Percentiles rank a stretch among this genome's conserved stretches.
Evolutionary conservation across 306 rosid species (phyloP).

Genomic region (Senna tora): DNA sequence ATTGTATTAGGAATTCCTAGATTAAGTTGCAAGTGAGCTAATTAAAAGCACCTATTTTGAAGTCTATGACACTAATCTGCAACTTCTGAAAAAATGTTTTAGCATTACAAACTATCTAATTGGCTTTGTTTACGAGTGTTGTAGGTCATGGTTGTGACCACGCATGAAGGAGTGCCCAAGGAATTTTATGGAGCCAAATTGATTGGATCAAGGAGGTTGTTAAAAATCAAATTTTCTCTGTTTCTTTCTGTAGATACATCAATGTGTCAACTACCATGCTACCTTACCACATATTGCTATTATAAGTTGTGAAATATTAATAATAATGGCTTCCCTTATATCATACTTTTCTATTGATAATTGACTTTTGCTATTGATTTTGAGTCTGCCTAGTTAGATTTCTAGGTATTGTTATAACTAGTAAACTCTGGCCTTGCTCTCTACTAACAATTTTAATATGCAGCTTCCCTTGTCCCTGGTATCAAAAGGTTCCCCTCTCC

Average conservation of each 20-base stretch:
- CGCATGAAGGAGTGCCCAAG: constrained; percentile 92
- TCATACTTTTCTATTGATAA: background rate
- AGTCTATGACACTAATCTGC: background rate
- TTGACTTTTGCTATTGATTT: background rate
- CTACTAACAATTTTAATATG: background rate
- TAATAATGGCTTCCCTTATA: background rate
- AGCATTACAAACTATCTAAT: constrained; percentile 8
- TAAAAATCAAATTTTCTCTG: constrained; percentile 26
- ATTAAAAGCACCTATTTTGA: background rate
- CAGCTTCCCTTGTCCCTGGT: constrained; percentile 77
- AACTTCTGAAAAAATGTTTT: background rate
- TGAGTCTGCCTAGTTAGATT: background rate
- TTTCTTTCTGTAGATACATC: too few species aligned
- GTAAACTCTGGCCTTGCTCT: background rate
- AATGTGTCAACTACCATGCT: too few species aligned
- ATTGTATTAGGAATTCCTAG: constrained; percentile 17
- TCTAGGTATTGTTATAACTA: background rate
- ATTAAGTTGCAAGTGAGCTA: background rate
- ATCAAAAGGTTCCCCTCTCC: constrained; percentile 78
- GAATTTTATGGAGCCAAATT: constrained; percentile 93
- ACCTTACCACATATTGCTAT: background rate
- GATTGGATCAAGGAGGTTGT: constrained; percentile 89
- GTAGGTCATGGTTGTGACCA: constrained; percentile 96
- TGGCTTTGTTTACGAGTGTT: constrained; percentile 32
- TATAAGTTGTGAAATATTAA: background rate